Evolutionary conservation across 306 rosid species (phyloP).

Genomic region (Gynostemma pentaphyllum): DNA sequence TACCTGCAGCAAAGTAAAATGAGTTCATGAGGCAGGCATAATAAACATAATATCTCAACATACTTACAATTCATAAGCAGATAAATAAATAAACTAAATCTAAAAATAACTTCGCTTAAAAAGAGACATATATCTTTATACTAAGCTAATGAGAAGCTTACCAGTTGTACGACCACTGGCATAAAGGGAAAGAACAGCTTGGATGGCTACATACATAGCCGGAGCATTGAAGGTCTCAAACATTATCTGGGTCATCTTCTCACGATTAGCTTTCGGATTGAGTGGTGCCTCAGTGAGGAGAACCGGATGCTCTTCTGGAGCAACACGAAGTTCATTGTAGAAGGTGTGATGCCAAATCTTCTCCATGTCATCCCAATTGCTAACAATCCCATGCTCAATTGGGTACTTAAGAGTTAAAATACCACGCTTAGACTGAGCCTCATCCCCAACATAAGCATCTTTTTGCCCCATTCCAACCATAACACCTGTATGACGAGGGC

Average conservation of each 20-base stretch:
- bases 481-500: slow-evolving; percentile 28
- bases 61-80: background rate
- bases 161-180: slow-evolving; percentile 93
- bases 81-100: background rate
- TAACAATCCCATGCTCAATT: slow-evolving; percentile 72
- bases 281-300: slow-evolving; percentile 74
- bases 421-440: slow-evolving; percentile 32
- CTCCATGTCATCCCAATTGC: slow-evolving; percentile 86
- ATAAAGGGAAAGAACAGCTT: slow-evolving; percentile 68
- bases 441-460: slow-evolving; percentile 31
- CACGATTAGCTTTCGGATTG: slow-evolving; percentile 69
- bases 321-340: slow-evolving; percentile 30
- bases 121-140: background rate
- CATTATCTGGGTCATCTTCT: slow-evolving; percentile 30
- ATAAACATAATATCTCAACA: background rate
- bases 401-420: slow-evolving; percentile 40
- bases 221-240: slow-evolving; percentile 48
- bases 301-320: slow-evolving; percentile 48
- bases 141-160: slow-evolving; percentile 17
- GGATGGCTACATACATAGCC: slow-evolving; percentile 77
- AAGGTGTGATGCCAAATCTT: slow-evolving; percentile 43
- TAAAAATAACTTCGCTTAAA: background rate
- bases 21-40: background rate
- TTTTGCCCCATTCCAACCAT: slow-evolving; percentile 32
- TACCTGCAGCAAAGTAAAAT: slow-evolving; percentile 15